A percentile compares a stretch with the other conserved stretches of the same genome.
These are phyloP conservation scores for Coemansia interrupta DNA, from an alignment of 192 early-diverging fungal genomes.

Conservation along the genomic window DNA sequence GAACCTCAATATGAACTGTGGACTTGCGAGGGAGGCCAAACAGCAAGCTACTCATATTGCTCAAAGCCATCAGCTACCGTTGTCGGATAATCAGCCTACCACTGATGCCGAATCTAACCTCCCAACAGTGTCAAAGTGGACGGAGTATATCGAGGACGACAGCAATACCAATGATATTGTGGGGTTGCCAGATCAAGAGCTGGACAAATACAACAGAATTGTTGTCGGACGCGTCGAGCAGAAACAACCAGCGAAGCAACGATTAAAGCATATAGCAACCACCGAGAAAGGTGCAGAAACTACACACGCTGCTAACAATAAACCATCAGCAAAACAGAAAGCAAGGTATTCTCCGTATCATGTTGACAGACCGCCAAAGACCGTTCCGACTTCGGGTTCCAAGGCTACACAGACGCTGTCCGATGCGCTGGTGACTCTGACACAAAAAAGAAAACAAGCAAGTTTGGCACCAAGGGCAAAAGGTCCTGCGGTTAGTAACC, in stretches of 20 bases:
- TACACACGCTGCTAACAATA: too few species aligned
- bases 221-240: too few species aligned
- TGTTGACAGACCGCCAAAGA: too few species aligned
- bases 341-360: too few species aligned
- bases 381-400: too few species aligned
- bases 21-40: conserved; percentile 11
- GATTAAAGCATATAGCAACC: too few species aligned
- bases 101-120: neutral
- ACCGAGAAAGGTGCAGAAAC: too few species aligned
- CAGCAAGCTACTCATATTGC: conserved; percentile 3
- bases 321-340: too few species aligned
- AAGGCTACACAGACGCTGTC: too few species aligned
- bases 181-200: neutral
- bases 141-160: conserved; percentile 9
- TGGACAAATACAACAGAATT: conserved; percentile 3
- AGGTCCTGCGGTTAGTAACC: neutral
- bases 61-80: neutral
- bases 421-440: too few species aligned
- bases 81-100: neutral
- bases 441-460: too few species aligned
- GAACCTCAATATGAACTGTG: conserved; percentile 48
- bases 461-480: neutral
- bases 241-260: too few species aligned
- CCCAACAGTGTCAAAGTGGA: conserved; percentile 23
- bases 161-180: neutral